phyloP scores from a whole-genome alignment of 805 yeast species.

The Hanseniaspora mollemarum region DNA sequence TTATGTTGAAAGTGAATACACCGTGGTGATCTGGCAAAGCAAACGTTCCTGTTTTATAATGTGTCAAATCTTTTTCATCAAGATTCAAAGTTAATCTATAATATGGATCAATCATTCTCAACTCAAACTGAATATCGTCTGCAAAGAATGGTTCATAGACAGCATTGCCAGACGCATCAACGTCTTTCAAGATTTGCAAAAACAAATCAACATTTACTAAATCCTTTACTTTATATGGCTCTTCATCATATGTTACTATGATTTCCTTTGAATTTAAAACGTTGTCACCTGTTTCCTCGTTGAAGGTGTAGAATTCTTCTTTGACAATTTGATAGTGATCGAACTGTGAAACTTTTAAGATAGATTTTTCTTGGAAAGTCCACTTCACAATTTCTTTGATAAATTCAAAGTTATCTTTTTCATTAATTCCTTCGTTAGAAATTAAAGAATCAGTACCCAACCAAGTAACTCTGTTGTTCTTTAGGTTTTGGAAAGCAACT shows the following conservation, averaged over 20 bases:
- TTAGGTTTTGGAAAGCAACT: constrained; percentile 67
- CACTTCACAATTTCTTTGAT: constrained; percentile 46
- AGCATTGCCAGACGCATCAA: constrained; percentile 22
- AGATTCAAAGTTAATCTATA: constrained; percentile 59
- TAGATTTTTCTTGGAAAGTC: constrained; percentile 61
- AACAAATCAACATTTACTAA: constrained; percentile 44
- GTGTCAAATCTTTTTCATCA: constrained; percentile 36
- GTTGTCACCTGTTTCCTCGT: not conserved
- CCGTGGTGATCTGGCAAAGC: constrained; percentile 93
- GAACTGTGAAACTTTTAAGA: constrained; percentile 45
- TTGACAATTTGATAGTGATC: constrained; percentile 43
- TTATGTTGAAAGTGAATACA: constrained; percentile 73
- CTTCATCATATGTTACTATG: constrained; percentile 32
- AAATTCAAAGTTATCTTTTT: constrained; percentile 30
- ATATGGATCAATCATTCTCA: constrained; percentile 89
- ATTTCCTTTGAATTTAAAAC: not conserved
- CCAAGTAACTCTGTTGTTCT: constrained; percentile 73
- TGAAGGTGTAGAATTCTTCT: constrained; percentile 17
- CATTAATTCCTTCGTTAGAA: constrained; percentile 28
- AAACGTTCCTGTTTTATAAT: constrained; percentile 46
- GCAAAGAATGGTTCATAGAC: constrained; percentile 61
- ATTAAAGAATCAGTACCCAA: constrained; percentile 57
- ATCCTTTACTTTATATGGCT: constrained; percentile 65
- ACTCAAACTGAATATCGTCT: constrained; percentile 66
- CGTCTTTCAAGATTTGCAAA: constrained; percentile 38